Evolutionary conservation across 805 yeast genomes (phyloP).

Genomic region (Hyphopichia homilentoma): DNA sequence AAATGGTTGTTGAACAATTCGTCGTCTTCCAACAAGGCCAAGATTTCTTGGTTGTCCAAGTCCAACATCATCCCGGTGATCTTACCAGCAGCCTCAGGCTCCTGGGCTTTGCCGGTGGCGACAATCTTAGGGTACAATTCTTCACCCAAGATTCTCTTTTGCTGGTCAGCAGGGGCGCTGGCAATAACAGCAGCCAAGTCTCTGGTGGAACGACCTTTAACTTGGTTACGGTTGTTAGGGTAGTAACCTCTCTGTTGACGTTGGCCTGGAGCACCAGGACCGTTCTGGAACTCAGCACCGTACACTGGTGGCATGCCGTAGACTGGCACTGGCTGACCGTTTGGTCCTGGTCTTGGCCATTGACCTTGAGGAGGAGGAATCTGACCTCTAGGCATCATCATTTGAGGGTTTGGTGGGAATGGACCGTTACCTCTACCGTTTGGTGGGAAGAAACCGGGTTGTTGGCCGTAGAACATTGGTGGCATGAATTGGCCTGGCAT

Average conservation of each 20-base stretch:
- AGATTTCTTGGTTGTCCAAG: conserved; percentile 86
- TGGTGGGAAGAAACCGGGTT: conserved; percentile 81
- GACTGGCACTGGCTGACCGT: conserved; percentile 80
- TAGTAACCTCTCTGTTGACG: conserved; percentile 63
- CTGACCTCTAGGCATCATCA: conserved; percentile 71
- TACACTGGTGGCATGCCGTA: conserved; percentile 84
- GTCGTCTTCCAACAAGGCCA: conserved; percentile 85
- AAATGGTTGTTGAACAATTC: conserved; percentile 86
- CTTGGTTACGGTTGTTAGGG: conserved; percentile 44
- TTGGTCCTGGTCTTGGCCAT: conserved; percentile 72
- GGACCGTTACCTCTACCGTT: conserved; percentile 74
- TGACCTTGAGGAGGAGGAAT: conserved; percentile 65
- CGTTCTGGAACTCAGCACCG: conserved; percentile 48
- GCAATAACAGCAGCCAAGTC: conserved; percentile 61
- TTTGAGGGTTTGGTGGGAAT: conserved; percentile 77
- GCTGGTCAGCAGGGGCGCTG: conserved; percentile 78
- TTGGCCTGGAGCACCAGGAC: conserved; percentile 22
- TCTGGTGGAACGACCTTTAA: conserved; percentile 39
- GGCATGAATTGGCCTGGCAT: conserved; percentile 83
- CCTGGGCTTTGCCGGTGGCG: conserved; percentile 80
- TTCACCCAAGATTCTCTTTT: conserved; percentile 97
- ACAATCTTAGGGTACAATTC: conserved; percentile 91
- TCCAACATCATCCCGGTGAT: conserved; percentile 98
- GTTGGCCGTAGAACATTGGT: conserved; percentile 84
- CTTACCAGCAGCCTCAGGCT: conserved; percentile 95